Evolutionary conservation across 345 rosid genomes (phyloP).

Genomic region (Geranium rotundifolium): DNA sequence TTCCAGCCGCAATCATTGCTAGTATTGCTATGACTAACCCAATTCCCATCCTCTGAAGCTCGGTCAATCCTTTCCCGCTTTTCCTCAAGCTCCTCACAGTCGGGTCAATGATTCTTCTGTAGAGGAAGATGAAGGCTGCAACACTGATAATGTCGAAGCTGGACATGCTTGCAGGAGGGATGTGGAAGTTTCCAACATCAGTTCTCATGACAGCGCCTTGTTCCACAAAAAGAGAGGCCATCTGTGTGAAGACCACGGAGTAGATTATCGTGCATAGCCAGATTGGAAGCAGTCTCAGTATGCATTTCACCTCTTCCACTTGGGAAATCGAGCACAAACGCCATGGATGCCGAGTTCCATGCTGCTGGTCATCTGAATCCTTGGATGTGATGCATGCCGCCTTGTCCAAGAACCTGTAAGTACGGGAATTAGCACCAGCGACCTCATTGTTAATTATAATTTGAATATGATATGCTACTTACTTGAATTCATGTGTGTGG

Average conservation of each 20-base stretch:
- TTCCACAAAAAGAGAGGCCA: constrained; percentile 97
- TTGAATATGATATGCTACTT: constrained; percentile 11
- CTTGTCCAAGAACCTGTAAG: constrained; percentile 70
- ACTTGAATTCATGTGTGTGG: constrained; percentile 85
- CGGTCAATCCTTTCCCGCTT: constrained; percentile 55
- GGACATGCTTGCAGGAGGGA: constrained; percentile 97
- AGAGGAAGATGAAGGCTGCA: constrained; percentile 75
- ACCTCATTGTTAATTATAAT: no score
- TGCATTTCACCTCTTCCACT: constrained; percentile 98
- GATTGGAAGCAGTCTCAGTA: constrained; percentile 77
- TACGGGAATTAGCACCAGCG: no score
- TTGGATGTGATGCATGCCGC: constrained; percentile 65
- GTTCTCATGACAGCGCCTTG: constrained; percentile 99
- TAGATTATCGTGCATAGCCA: constrained; percentile 97
- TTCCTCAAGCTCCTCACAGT: constrained; percentile 36
- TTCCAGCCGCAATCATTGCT: constrained; percentile 81
- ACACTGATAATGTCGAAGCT: constrained; percentile 93
- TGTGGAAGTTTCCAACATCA: constrained; percentile 45
- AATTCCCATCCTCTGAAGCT: constrained; percentile 93
- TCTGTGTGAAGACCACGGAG: constrained; percentile 94
- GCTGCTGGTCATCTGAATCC: constrained; percentile 56
- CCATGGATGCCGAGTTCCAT: constrained; percentile 49
- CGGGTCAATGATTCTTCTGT: constrained; percentile 76
- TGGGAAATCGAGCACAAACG: constrained; percentile 79
- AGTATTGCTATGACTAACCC: constrained; percentile 88